These are phyloP conservation scores for Tolypocladium paradoxum DNA, from an alignment of 2,329 filamentous ascomycete genomes.

Conservation along the genomic window DNA sequence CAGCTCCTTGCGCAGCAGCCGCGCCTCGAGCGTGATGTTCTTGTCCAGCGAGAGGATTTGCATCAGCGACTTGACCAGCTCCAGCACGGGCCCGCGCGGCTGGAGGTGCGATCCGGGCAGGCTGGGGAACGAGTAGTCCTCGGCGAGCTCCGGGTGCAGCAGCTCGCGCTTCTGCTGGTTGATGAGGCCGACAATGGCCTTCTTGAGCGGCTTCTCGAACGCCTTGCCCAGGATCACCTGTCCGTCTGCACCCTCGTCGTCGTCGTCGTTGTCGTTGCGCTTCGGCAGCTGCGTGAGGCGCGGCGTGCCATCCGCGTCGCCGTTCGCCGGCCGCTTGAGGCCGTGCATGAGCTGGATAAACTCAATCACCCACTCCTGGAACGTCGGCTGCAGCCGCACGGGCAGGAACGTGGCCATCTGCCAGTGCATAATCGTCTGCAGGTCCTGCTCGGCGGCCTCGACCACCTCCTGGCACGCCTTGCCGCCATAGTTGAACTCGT, in stretches of 20 bases:
- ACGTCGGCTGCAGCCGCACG: slow-evolving; percentile 64
- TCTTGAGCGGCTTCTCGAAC: slow-evolving; percentile 84
- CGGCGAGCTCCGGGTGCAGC: slow-evolving; percentile 75
- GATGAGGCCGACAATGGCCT: slow-evolving; percentile 74
- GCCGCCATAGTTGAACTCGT: slow-evolving; percentile 97
- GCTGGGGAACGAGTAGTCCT: slow-evolving; percentile 75
- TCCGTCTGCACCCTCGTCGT: slow-evolving; percentile 46
- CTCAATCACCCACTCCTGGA: slow-evolving; percentile 87
- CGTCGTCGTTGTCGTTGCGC: slow-evolving; percentile 47
- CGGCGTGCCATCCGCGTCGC: slow-evolving; percentile 38
- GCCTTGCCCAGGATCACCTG: slow-evolving; percentile 64
- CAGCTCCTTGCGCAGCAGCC: slow-evolving; percentile 79
- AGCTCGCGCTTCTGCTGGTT: slow-evolving; percentile 80
- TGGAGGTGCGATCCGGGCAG: slow-evolving; percentile 59
- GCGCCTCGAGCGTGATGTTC: slow-evolving; percentile 78
- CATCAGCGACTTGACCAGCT: slow-evolving; percentile 87
- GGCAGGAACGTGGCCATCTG: slow-evolving; percentile 89
- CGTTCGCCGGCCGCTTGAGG: slow-evolving; percentile 58
- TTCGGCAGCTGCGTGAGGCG: slow-evolving; percentile 48
- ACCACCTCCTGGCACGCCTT: slow-evolving; percentile 79
- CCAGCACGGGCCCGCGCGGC: slow-evolving; percentile 60
- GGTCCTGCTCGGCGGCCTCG: slow-evolving; percentile 58
- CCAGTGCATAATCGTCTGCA: slow-evolving; percentile 97
- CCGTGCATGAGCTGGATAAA: slow-evolving; percentile 92
- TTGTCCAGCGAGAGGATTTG: slow-evolving; percentile 87